A percentile compares a stretch with the other conserved stretches of the same genome.
phyloP scores from a whole-genome alignment of 495 filamentous ascomycete species.

The Lindgomyces ingoldianus region DNA sequence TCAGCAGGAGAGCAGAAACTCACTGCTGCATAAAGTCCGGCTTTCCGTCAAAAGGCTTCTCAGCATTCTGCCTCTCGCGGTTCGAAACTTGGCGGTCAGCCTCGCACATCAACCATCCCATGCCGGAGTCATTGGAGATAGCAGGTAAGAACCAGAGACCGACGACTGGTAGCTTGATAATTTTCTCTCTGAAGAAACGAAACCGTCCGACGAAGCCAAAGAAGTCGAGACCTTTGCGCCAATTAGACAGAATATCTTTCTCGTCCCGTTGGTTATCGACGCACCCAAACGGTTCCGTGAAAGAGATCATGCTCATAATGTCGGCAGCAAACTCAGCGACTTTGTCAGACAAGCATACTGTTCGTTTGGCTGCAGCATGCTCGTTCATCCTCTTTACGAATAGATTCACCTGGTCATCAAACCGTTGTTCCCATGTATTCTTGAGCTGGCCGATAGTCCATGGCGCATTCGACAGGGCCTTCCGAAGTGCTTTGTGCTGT shows the following conservation, averaged over 20 bases:
- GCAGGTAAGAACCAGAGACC: slow-evolving; percentile 20
- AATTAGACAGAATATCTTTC: slow-evolving; percentile 16
- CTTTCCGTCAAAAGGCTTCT: slow-evolving; percentile 22
- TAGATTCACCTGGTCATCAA: slow-evolving; percentile 17
- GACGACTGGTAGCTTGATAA: slow-evolving; percentile 23
- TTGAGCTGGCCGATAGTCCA: slow-evolving; percentile 31
- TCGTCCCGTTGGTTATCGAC: slow-evolving; percentile 22
- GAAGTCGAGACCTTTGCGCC: slow-evolving; percentile 26
- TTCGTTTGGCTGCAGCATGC: slow-evolving; percentile 15
- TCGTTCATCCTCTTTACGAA: slow-evolving; percentile 27
- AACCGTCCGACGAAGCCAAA: slow-evolving; percentile 20
- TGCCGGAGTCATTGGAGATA: slow-evolving; percentile 12
- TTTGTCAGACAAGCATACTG: slow-evolving; percentile 23
- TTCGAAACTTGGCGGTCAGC: slow-evolving; percentile 23
- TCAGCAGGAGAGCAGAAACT: not conserved
- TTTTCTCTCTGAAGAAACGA: slow-evolving; percentile 16
- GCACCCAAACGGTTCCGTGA: slow-evolving; percentile 22
- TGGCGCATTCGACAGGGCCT: slow-evolving; percentile 26
- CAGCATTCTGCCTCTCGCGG: slow-evolving; percentile 16
- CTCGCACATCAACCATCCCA: slow-evolving; percentile 31
- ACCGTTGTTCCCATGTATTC: slow-evolving; percentile 26
- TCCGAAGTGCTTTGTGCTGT: slow-evolving; percentile 15
- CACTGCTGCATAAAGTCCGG: slow-evolving; percentile 32
- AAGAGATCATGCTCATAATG: slow-evolving; percentile 32
- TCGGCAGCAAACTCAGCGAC: slow-evolving; percentile 31